Evolutionary conservation across 2,329 filamentous ascomycete species (phyloP).

Genomic region (Gnomoniopsis sp.): DNA sequence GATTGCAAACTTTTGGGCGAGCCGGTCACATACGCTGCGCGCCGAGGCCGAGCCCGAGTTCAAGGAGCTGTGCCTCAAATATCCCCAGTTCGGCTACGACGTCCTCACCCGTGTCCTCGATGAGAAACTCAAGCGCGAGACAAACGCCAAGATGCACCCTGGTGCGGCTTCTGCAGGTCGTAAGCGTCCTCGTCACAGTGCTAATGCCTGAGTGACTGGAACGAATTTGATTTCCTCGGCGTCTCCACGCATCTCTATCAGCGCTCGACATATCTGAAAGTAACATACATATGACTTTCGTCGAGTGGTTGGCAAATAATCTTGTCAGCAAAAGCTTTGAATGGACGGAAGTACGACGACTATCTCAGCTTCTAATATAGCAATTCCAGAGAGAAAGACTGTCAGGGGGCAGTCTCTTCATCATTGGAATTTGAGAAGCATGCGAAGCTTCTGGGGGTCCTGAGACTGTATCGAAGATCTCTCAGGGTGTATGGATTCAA

Average conservation of each 20-base stretch:
- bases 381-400: too few species aligned
- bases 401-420: too few species aligned
- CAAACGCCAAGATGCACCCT: slow-evolving; percentile 57
- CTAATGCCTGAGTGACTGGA: not conserved
- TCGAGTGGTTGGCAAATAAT: not conserved
- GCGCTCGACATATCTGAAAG: not conserved
- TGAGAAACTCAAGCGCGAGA: slow-evolving; percentile 64
- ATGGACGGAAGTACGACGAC: too few species aligned
- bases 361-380: too few species aligned
- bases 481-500: too few species aligned
- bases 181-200: slow-evolving; percentile 55
- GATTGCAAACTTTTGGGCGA: slow-evolving; percentile 88
- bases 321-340: too few species aligned
- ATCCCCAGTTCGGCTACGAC: slow-evolving; percentile 89
- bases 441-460: too few species aligned
- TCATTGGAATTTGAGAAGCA: too few species aligned
- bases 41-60: slow-evolving; percentile 86
- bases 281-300: not conserved
- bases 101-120: slow-evolving; percentile 71
- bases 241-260: not conserved
- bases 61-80: slow-evolving; percentile 79
- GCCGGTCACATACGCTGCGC: slow-evolving; percentile 72
- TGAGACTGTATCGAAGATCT: too few species aligned
- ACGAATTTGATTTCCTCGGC: not conserved
- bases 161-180: slow-evolving; percentile 34